Base-by-base conservation (phyloP, 2,329 filamentous ascomycete species). In the Exophiala lecanii-corni region DNA sequence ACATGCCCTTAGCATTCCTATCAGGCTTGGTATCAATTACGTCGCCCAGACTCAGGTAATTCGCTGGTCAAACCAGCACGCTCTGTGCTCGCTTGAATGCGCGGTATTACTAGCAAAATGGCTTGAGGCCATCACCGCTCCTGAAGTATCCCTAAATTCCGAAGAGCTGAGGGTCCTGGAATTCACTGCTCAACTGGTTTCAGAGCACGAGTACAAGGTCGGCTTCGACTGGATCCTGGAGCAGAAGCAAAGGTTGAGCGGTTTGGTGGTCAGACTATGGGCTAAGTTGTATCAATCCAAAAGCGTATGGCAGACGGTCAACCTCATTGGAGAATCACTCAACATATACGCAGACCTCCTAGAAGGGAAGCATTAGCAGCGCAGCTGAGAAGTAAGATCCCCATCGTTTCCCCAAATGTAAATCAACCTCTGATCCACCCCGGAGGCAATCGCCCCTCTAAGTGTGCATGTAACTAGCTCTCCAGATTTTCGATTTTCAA, bases 1-100 rank as follows among this genome's bases (percentile, higher is more conserved):
- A 20, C 81, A 84, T 57, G 80, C 81, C 0, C 63, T 85, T 20
- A 81, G 79, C 3, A 79, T 82, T n/a, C 58, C 58, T 2, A 47
- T 61, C 41, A 60, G 55, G 53, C 65, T 66, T 38, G 64, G 64
- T 9, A 62, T 66, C 43, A 54, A 61, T n/a, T 55, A 66, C 1
- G 62, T 67, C 1, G 62, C 64, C 7, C 62, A 59, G 37, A 65
- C 62, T 1, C 64, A 67, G 32, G 61, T 59, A 3, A 63, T 64
- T 41, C 61, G 62, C 25, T 67, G 64, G 64, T 62, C 59, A 2
- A 65, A 67, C 15, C 64, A 67, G 41, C 64, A 67, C 42, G 64
- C 61, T 0, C 39, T 67, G 5, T 66, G 63, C 43, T 63, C 61
- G 9, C 50, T 67, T 7, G 64, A 67, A 45, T 66, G 63, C 36